A percentile compares a stretch with the other conserved stretches of the same genome.
These are phyloP conservation scores for Mortierella sp. DNA, from an alignment of 371 early-diverging fungal genomes.

Conservation along the genomic window DNA sequence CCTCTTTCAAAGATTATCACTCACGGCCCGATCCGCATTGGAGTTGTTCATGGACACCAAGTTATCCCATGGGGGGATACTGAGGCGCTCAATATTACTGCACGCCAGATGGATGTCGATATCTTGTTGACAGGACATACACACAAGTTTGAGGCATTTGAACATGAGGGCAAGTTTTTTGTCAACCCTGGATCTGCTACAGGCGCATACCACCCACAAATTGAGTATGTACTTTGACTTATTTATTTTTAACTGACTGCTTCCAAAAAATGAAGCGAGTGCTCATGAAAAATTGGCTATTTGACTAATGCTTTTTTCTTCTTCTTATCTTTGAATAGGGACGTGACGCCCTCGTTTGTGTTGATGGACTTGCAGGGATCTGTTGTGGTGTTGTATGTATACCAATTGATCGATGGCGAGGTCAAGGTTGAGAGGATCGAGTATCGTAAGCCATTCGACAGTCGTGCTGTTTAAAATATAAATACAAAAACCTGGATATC, in stretches of 20 bases:
- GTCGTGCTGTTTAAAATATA: slow-evolving; percentile 26
- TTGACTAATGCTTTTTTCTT: background rate
- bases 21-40: slow-evolving; percentile 83
- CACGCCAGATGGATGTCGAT: slow-evolving; percentile 93
- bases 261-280: no score
- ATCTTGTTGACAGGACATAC: slow-evolving; percentile 91
- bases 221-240: slow-evolving; percentile 53
- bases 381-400: slow-evolving; percentile 88
- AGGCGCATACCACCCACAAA: slow-evolving; percentile 78
- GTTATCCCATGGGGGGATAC: slow-evolving; percentile 91
- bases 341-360: slow-evolving; percentile 90
- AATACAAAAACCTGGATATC: background rate
- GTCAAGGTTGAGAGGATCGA: slow-evolving; percentile 95
- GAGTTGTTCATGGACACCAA: slow-evolving; percentile 92
- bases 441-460: slow-evolving; percentile 73
- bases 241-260: background rate
- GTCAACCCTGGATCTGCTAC: slow-evolving; percentile 97
- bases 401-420: slow-evolving; percentile 90
- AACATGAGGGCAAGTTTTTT: slow-evolving; percentile 90
- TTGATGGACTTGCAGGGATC: slow-evolving; percentile 92
- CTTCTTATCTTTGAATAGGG: slow-evolving; percentile 44
- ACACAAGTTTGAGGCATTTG: slow-evolving; percentile 91
- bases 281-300: no score
- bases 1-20: slow-evolving; percentile 80
- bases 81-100: slow-evolving; percentile 81